These are phyloP conservation scores for Orbilia blumenaviensis DNA, from an alignment of 2,329 filamentous ascomycete genomes.

Conservation along the genomic window DNA sequence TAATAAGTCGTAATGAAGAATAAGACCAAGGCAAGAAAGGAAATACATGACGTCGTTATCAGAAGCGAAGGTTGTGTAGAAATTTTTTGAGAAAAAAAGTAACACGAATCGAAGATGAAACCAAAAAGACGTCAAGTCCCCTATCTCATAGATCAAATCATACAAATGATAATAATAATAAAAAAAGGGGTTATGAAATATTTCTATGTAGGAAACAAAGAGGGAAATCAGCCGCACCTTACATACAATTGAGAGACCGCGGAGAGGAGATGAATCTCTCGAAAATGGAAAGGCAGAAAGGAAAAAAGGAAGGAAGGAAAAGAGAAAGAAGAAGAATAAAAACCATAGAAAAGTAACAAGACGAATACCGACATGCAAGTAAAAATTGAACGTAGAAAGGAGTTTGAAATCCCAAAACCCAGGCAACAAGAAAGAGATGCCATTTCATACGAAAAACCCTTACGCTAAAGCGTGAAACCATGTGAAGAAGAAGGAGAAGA, in stretches of 20 bases:
- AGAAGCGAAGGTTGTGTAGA: constrained; percentile 13
- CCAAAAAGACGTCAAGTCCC: constrained; percentile 48
- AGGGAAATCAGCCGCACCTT: constrained; percentile 40
- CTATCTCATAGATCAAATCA: constrained; percentile 2
- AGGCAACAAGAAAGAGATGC: constrained; percentile 17
- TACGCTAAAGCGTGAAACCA: constrained; percentile 32
- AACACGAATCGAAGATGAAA: constrained; percentile 29
- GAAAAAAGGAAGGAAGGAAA: background rate
- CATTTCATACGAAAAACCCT: constrained; percentile 1
- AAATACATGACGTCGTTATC: constrained; percentile 29
- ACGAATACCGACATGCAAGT: constrained; percentile 35
- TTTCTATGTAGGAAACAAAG: constrained; percentile 15
- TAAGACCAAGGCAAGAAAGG: background rate
- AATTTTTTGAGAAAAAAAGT: background rate
- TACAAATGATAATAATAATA: background rate
- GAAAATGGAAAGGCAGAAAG: background rate
- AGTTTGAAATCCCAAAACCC: background rate
- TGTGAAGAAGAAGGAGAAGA: background rate
- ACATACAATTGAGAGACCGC: constrained; percentile 21
- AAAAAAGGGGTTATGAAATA: constrained; percentile 2
- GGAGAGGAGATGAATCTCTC: no score
- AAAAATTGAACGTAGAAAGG: background rate
- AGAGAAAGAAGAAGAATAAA: background rate
- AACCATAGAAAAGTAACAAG: background rate
- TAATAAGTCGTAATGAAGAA: background rate